Evolutionary conservation across 495 filamentous ascomycete genomes (phyloP), one percentile per base, ranked within the genome.

Genomic region (Xylaria bambusicola): DNA sequence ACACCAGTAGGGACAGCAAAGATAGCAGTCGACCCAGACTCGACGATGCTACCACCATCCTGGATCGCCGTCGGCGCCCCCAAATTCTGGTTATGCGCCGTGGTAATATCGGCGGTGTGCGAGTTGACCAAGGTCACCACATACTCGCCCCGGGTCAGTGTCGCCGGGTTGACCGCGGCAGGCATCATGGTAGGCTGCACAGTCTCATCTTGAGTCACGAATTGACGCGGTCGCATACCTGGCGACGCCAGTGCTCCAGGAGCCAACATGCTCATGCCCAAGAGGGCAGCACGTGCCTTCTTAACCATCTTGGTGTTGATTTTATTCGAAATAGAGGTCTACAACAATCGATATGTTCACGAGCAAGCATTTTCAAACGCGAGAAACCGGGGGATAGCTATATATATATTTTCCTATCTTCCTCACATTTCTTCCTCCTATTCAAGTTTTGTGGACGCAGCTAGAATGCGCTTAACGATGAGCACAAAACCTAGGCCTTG

Each of bases 81-180:
- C 1, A 45, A 47, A 20, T 62, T 65, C 47, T 56, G 50, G n/a
- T 4, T 51, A 26, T 66, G 64, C n/a, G 29, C 9, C 8, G 66
- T 66, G 8, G 59, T 52, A 7, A 69, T 56, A 4, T 61, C 46
- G 10, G 52, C 59, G 6, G 64, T 69, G 53, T 69, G 66, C 17
- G 56, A 65, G 49, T 69, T 69, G 2, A 69, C 18, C 20, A 66
- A 13, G 1, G 62, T 69, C 33, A 69, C 58, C n/a, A 61, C 31
- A 40, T 62, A 69, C 8, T 66, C 47, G 24, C 60, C 58, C 17
- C 13, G 40, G 26, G 15, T 3, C 6, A 53, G n/a, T 2, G 33
- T 20, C 3, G 3, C 36, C n/a, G 15, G 51, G 23, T 53, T 35
- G 21, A 53, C 6, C 21, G 20, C 49, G 10, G 44, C 20, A 20